A percentile compares a stretch with the other conserved stretches of the same genome.
Conservation (phyloP, 768 basidiomycete species). For the Trametes sanguinea region DNA sequence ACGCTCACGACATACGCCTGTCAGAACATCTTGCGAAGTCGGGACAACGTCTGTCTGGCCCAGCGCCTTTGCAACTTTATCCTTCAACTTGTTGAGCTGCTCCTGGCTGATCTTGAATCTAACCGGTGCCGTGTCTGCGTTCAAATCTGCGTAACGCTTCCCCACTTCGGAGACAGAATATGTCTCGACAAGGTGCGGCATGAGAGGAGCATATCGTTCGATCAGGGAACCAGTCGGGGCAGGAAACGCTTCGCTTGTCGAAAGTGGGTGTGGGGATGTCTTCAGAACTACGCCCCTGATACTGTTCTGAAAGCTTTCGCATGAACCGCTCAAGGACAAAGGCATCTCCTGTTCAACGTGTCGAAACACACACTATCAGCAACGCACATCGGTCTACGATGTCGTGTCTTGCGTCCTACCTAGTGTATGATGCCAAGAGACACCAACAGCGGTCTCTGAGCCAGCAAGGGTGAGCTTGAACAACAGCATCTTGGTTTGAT, state of each 20-base stretch:
- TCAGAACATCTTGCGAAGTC: constrained; percentile 36
- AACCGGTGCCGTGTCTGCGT: background rate
- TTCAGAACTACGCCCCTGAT: constrained; percentile 25
- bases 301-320: constrained; percentile 33
- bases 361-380: too few relatives aligned
- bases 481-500: constrained; percentile 17
- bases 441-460: constrained; percentile 32
- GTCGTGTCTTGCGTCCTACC: constrained; percentile 22
- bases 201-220: constrained; percentile 23
- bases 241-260: constrained; percentile 27
- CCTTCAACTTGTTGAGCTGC: background rate
- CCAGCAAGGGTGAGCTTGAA: constrained; percentile 33
- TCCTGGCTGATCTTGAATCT: constrained; percentile 2
- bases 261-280: constrained; percentile 28
- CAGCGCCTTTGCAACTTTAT: background rate
- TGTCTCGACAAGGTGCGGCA: constrained; percentile 31
- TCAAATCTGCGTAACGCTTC: constrained; percentile 12
- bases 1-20: constrained; percentile 32
- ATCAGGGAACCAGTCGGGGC: constrained; percentile 19
- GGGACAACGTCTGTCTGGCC: background rate
- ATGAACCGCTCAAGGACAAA: constrained; percentile 33
- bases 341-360: constrained; percentile 31
- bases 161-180: constrained; percentile 26
- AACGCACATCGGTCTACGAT: too few relatives aligned
- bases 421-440: constrained; percentile 40